Percentiles rank a stretch among this genome's conserved stretches.
phyloP scores from a whole-genome alignment of 2,329 filamentous ascomycete species.

The Chaetomiaceae sp. region DNA sequence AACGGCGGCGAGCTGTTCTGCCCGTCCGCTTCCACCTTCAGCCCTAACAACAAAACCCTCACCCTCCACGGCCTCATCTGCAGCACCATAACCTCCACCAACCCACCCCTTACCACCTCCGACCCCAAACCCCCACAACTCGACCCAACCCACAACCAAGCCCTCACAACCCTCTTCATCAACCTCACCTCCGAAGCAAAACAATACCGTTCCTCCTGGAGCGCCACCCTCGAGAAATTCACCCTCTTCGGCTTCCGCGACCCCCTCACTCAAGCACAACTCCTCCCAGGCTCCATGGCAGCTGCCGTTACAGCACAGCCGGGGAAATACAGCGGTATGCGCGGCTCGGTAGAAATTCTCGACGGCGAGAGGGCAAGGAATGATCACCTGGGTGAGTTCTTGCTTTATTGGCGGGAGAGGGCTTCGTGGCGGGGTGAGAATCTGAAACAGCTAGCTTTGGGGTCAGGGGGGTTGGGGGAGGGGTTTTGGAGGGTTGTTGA shows the following conservation, averaged over 20 bases:
- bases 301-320: neutral
- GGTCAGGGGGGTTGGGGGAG: neutral
- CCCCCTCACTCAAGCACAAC: neutral
- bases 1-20: conserved; percentile 1
- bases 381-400: neutral
- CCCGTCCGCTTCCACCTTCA: neutral
- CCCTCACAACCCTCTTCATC: neutral
- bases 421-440: neutral
- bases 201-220: neutral
- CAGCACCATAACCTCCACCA: neutral
- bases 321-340: neutral
- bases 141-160: neutral
- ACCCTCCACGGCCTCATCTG: neutral
- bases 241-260: neutral
- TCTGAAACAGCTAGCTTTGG: neutral
- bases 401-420: neutral
- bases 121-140: neutral
- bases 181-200: neutral
- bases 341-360: neutral
- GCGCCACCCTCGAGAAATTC: neutral
- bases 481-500: neutral
- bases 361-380: neutral
- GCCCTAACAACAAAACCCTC: neutral
- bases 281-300: too few species aligned
- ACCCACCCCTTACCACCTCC: neutral